Evolutionary conservation across 495 filamentous ascomycete species (phyloP).

Genomic region (Astrothelium subdiscretum): DNA sequence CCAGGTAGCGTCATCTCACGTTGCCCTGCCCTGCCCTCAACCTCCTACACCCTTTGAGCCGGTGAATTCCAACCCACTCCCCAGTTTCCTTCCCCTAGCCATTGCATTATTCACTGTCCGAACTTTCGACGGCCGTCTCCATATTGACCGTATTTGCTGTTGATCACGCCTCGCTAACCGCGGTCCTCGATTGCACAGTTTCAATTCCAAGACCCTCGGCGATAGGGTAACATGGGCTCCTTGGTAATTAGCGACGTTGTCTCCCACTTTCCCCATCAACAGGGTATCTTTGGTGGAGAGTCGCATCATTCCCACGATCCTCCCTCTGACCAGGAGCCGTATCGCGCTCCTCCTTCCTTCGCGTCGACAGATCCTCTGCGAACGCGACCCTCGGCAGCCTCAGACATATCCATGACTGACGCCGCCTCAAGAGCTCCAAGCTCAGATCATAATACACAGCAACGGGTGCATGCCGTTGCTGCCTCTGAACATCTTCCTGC

Average conservation of each 20-base stretch:
- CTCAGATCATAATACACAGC: constrained; percentile 3
- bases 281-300: constrained; percentile 1
- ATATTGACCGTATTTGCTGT: background rate
- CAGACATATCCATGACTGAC: constrained; percentile 15
- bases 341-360: constrained; percentile 5
- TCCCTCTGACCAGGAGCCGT: constrained; percentile 8
- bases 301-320: constrained; percentile 9
- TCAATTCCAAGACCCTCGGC: background rate
- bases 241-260: constrained; percentile 37
- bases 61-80: background rate
- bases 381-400: constrained; percentile 8
- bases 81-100: background rate
- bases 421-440: constrained; percentile 13
- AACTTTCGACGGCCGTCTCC: background rate
- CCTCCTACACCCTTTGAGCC: background rate
- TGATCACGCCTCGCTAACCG: background rate
- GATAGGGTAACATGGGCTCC: constrained; percentile 35
- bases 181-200: constrained; percentile 1
- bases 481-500: background rate
- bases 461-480: background rate
- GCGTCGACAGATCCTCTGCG: constrained; percentile 5
- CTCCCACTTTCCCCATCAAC: constrained; percentile 27
- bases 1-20: constrained; percentile 1
- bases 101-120: background rate
- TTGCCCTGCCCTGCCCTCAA: background rate